Conservation (phyloP, 2,329 filamentous ascomycete species). For the Colletotrichum musae region DNA sequence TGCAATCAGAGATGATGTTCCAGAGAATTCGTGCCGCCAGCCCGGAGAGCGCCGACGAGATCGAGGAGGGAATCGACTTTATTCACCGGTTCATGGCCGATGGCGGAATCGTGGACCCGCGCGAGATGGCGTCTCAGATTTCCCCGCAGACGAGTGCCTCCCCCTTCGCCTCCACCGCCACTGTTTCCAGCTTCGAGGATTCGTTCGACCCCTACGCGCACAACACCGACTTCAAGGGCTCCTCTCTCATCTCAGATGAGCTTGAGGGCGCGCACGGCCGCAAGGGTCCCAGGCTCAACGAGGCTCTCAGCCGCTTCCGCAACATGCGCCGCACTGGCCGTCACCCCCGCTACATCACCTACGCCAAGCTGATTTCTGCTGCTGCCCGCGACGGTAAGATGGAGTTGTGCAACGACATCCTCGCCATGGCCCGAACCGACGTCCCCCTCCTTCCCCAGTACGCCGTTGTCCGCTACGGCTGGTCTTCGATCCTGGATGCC, state of each 20-base stretch:
- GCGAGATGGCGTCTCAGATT: slow-evolving; percentile 63
- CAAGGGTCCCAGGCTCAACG: slow-evolving; percentile 80
- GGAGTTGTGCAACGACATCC: slow-evolving; percentile 86
- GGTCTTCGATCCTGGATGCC: slow-evolving; percentile 95
- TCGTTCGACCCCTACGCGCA: slow-evolving; percentile 92
- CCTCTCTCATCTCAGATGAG: slow-evolving; percentile 89
- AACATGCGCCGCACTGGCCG: slow-evolving; percentile 94
- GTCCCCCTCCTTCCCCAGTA: slow-evolving; percentile 89
- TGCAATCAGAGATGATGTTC: slow-evolving; percentile 89
- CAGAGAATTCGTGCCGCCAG: slow-evolving; percentile 78
- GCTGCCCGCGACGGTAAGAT: slow-evolving; percentile 89
- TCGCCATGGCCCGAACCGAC: slow-evolving; percentile 90
- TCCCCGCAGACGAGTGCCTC: slow-evolving; percentile 65
- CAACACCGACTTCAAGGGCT: slow-evolving; percentile 94
- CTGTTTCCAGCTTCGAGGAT: slow-evolving; percentile 79
- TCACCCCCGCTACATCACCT: slow-evolving; percentile 95
- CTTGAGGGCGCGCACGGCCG: slow-evolving; percentile 85
- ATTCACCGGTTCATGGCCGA: slow-evolving; percentile 71
- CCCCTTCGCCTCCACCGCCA: slow-evolving; percentile 68
- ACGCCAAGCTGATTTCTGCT: slow-evolving; percentile 93
- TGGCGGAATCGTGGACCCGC: slow-evolving; percentile 69
- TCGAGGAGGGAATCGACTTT: slow-evolving; percentile 88
- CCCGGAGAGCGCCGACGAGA: slow-evolving; percentile 78
- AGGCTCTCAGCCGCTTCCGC: slow-evolving; percentile 86
- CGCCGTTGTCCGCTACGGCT: slow-evolving; percentile 90